These are phyloP conservation scores for Bipolaris oryzae DNA, from an alignment of 2,329 filamentous ascomycete genomes.

Conservation along the genomic window DNA sequence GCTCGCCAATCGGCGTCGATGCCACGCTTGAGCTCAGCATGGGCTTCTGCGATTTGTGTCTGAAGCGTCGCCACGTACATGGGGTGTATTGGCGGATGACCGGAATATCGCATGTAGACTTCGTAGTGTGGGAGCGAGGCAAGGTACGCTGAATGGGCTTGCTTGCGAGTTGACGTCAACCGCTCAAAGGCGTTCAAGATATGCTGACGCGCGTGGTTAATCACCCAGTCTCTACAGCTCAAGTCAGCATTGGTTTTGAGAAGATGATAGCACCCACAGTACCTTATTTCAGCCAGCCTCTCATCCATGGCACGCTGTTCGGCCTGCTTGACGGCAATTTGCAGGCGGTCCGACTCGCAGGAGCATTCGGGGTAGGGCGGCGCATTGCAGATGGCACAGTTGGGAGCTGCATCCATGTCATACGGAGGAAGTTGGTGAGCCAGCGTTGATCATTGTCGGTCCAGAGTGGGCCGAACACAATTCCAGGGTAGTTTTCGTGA, in stretches of 20 bases:
- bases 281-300: constrained; percentile 45
- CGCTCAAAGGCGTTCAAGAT: constrained; percentile 53
- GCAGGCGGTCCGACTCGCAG: constrained; percentile 49
- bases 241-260: constrained; percentile 22
- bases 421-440: constrained; percentile 30
- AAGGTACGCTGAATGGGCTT: constrained; percentile 52
- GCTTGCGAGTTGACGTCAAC: constrained; percentile 49
- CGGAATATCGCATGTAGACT: constrained; percentile 54
- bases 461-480: constrained; percentile 17
- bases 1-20: constrained; percentile 81
- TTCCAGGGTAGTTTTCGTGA: constrained; percentile 14
- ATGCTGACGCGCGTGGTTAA: constrained; percentile 53
- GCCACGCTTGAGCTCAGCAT: constrained; percentile 70
- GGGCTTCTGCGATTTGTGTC: constrained; percentile 65
- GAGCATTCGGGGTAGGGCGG: constrained; percentile 48
- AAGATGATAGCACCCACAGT: constrained; percentile 1
- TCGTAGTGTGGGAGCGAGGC: constrained; percentile 54
- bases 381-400: constrained; percentile 51
- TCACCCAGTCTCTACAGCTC: constrained; percentile 52
- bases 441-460: constrained; percentile 38
- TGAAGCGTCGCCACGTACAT: constrained; percentile 50
- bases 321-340: constrained; percentile 50
- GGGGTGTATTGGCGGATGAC: constrained; percentile 52
- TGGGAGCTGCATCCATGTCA: constrained; percentile 48
- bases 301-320: constrained; percentile 48